A percentile compares a stretch with the other conserved stretches of the same genome.
Conservation (phyloP, 2,329 filamentous ascomycete species). For the Penicillium sp. region DNA sequence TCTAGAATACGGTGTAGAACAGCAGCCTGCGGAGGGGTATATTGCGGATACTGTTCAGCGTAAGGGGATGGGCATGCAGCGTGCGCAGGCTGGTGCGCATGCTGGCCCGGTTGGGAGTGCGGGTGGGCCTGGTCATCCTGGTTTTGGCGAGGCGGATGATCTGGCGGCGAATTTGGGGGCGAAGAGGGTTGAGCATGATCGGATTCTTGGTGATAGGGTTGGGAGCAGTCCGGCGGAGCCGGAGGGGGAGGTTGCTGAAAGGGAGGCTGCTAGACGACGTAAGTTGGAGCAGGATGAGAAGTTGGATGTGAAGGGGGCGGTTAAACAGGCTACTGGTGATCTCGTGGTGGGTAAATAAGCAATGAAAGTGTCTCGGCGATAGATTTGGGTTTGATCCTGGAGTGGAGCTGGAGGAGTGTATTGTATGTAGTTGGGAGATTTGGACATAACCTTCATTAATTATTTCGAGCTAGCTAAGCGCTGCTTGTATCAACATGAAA, state of each 20-base stretch:
- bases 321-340: constrained; percentile 30
- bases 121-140: constrained; percentile 29
- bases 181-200: constrained; percentile 38
- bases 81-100: constrained; percentile 37
- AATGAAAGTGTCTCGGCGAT: neutral
- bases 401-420: no score
- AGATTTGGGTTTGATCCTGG: neutral
- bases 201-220: constrained; percentile 30
- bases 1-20: constrained; percentile 38
- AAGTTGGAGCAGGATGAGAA: constrained; percentile 30
- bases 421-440: neutral
- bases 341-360: constrained; percentile 24
- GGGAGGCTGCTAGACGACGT: constrained; percentile 26
- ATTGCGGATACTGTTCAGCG: constrained; percentile 35
- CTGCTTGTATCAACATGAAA: constrained; percentile 1
- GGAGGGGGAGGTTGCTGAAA: constrained; percentile 17
- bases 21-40: constrained; percentile 37
- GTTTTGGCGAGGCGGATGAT: constrained; percentile 35
- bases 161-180: constrained; percentile 35
- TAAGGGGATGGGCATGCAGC: constrained; percentile 22
- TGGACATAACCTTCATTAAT: constrained; percentile 8
- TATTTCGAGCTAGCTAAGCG: constrained; percentile 1
- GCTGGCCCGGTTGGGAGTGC: constrained; percentile 36
- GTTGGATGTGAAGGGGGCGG: constrained; percentile 31
- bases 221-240: constrained; percentile 22